Conservation (phyloP, 768 basidiomycete species). For the Trametes elegans region DNA sequence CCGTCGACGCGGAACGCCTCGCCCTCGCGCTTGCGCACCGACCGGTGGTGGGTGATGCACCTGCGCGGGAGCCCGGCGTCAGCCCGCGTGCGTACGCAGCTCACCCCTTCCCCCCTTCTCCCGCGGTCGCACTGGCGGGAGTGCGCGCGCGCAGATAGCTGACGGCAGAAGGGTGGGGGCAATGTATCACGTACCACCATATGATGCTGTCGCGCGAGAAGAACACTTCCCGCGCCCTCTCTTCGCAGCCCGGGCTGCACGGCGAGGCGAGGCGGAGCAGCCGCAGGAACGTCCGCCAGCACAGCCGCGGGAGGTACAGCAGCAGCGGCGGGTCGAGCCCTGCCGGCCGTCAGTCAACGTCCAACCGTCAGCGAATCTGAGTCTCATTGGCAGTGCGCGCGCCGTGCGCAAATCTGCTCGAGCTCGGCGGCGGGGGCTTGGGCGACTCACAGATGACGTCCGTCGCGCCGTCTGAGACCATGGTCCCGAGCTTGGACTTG, state of each 20-base stretch:
- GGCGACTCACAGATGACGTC: constrained; percentile 25
- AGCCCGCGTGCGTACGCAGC: too few relatives aligned
- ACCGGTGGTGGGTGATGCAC: constrained; percentile 18
- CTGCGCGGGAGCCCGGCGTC: constrained; percentile 1
- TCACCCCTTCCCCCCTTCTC: background rate
- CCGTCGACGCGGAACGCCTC: constrained; percentile 18
- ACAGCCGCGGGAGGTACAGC: constrained; percentile 59
- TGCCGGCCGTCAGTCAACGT: too few relatives aligned
- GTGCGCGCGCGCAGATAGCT: constrained; percentile 1
- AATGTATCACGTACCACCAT: constrained; percentile 26
- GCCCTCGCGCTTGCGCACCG: constrained; percentile 15
- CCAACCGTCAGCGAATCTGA: too few relatives aligned
- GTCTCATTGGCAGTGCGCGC: too few relatives aligned
- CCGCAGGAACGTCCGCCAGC: constrained; percentile 50
- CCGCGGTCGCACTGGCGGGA: background rate
- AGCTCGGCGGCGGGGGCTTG: constrained; percentile 42
- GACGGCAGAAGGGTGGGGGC: background rate
- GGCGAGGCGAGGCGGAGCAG: constrained; percentile 25
- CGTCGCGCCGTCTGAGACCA: constrained; percentile 19
- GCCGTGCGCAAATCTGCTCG: too few relatives aligned
- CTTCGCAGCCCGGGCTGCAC: constrained; percentile 32
- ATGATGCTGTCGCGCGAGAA: constrained; percentile 32
- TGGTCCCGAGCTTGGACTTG: constrained; percentile 26
- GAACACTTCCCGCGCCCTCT: constrained; percentile 25
- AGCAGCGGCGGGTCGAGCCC: constrained; percentile 68